Conservation (phyloP, 2,329 filamentous ascomycete species). For the Botrytis aclada region DNA sequence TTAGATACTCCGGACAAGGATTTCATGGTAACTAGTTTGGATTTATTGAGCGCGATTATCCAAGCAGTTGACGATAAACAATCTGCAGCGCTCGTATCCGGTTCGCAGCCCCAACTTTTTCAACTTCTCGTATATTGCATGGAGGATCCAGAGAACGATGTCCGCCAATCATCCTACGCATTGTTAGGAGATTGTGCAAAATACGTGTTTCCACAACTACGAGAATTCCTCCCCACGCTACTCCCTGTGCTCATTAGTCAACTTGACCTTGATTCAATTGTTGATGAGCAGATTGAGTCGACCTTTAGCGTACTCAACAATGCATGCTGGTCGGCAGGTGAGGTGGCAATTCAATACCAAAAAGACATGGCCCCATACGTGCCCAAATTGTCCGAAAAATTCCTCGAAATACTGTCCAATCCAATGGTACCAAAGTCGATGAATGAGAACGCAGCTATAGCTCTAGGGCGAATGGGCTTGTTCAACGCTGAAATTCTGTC, state of each 20-base stretch:
- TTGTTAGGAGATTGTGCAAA: constrained; percentile 92
- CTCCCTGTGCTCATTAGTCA: constrained; percentile 83
- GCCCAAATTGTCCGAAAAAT: constrained; percentile 70
- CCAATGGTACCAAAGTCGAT: constrained; percentile 82
- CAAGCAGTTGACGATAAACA: constrained; percentile 76
- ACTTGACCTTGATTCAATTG: constrained; percentile 73
- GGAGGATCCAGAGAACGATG: constrained; percentile 86
- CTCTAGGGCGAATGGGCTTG: constrained; percentile 81
- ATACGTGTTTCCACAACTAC: constrained; percentile 81
- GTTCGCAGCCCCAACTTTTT: constrained; percentile 80
- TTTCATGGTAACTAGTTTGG: constrained; percentile 91
- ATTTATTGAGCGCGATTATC: constrained; percentile 88
- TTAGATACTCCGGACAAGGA: constrained; percentile 86
- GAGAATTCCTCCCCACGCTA: constrained; percentile 68
- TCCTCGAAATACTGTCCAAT: constrained; percentile 81
- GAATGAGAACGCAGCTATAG: constrained; percentile 91
- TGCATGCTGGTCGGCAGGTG: constrained; percentile 93
- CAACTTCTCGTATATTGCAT: constrained; percentile 88
- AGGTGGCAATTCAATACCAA: constrained; percentile 79
- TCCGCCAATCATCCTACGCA: constrained; percentile 93
- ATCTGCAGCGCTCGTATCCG: constrained; percentile 72
- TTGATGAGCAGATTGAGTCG: constrained; percentile 77
- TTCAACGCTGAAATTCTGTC: constrained; percentile 74
- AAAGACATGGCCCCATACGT: constrained; percentile 74
- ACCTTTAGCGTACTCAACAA: constrained; percentile 96